These are phyloP conservation scores for Hordeum vulgare DNA, from an alignment of 176 grass and related monocot genomes.

Conservation along the genomic window DNA sequence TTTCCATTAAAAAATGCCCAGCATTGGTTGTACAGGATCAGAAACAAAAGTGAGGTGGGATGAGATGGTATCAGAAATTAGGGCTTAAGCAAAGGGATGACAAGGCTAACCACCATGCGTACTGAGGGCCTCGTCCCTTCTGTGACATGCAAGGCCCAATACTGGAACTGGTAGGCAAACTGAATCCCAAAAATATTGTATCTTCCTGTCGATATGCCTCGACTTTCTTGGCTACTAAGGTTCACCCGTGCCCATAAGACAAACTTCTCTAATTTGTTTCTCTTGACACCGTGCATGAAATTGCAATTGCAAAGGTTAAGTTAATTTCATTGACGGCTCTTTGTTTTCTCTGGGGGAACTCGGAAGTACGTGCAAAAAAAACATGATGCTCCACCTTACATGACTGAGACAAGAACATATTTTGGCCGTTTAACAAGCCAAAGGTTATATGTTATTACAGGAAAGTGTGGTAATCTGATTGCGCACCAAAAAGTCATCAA, in stretches of 20 bases:
- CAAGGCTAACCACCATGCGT: not conserved
- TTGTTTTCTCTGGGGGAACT: not conserved
- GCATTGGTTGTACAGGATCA: not conserved
- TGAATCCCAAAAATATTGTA: not conserved
- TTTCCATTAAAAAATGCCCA: not conserved
- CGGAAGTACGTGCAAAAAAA: not conserved
- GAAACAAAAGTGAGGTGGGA: not conserved
- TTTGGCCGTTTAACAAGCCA: not conserved
- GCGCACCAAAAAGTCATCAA: not conserved
- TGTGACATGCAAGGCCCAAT: not conserved
- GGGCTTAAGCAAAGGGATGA: not conserved
- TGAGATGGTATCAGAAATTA: not conserved
- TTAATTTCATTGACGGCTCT: not conserved
- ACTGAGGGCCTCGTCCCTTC: not conserved
- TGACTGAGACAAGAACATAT: not conserved
- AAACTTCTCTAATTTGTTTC: not conserved
- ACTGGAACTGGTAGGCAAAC: not conserved
- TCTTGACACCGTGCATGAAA: not conserved
- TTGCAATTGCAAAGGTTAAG: not conserved
- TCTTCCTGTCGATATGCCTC: not conserved
- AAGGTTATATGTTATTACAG: not conserved
- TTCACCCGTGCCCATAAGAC: not conserved
- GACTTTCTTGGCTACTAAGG: not conserved
- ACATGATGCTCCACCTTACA: not conserved
- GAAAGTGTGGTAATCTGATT: not conserved